Conservation (phyloP, 2,329 filamentous ascomycete species). For the Cucurbitaria berberidis region DNA sequence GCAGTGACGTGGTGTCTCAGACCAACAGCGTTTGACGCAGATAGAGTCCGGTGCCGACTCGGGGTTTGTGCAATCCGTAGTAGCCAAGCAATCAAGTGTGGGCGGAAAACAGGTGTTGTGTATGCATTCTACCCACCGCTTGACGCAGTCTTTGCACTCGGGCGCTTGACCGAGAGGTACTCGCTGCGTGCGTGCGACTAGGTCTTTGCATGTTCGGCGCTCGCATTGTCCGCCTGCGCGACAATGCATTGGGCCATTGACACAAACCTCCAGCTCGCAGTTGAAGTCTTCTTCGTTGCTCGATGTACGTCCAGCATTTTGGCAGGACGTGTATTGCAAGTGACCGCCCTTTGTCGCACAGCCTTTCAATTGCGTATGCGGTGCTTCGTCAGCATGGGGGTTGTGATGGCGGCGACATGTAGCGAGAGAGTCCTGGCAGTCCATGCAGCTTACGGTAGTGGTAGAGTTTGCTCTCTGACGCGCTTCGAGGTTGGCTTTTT, state of each 20-base stretch:
- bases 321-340: no score
- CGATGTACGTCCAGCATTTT: no score
- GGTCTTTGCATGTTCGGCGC: constrained; percentile 3
- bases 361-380: no score
- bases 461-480: background rate
- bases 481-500: background rate
- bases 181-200: background rate
- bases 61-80: background rate
- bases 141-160: background rate
- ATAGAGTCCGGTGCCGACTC: background rate
- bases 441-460: background rate
- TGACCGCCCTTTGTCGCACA: no score
- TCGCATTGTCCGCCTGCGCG: background rate
- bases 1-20: no score
- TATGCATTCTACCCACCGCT: background rate
- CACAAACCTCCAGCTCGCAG: background rate
- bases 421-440: background rate
- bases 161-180: background rate
- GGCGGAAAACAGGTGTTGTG: background rate
- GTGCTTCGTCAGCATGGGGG: no score
- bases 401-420: background rate
- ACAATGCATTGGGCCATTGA: background rate
- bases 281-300: background rate
- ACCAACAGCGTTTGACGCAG: no score
- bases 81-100: background rate